Percentiles rank a stretch among this genome's conserved stretches.
These are phyloP conservation scores for Xylaria sp. DNA, from an alignment of 2,329 filamentous ascomycete genomes.

Conservation along the genomic window DNA sequence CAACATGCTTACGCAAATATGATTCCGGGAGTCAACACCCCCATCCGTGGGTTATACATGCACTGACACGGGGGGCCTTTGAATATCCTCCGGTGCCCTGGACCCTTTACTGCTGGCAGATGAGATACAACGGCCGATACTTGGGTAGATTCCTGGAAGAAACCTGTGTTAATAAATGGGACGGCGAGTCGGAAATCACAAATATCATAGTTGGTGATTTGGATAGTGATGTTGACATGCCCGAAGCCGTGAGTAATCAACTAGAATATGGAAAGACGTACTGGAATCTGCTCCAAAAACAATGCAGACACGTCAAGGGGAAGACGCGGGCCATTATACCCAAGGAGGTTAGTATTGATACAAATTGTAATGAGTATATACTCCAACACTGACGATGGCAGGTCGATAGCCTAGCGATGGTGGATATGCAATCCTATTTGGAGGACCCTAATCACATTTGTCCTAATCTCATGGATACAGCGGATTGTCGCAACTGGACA, in stretches of 20 bases:
- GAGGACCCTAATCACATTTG: too few species aligned
- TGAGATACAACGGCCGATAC: conserved; percentile 15
- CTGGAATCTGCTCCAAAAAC: conserved; percentile 21
- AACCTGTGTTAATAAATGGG: background rate
- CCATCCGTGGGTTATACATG: conserved; percentile 11
- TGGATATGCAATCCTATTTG: conserved; percentile 17
- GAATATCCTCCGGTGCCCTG: background rate
- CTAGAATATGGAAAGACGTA: conserved; percentile 18
- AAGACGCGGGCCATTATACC: conserved; percentile 22
- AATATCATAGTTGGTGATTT: background rate
- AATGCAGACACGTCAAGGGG: conserved; percentile 28
- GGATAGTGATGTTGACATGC: background rate
- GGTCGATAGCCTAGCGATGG: conserved; percentile 31
- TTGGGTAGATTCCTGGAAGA: background rate
- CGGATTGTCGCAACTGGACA: conserved; percentile 18
- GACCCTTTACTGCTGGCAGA: conserved; percentile 7
- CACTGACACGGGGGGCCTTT: conserved; percentile 5
- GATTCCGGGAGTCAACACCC: background rate
- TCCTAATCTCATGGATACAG: background rate
- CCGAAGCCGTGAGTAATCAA: conserved; percentile 2
- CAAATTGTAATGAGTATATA: background rate
- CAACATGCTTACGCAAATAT: background rate
- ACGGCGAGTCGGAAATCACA: background rate
- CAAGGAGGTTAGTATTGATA: conserved; percentile 24
- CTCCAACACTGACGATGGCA: background rate